Percentiles rank a stretch among this genome's conserved stretches.
phyloP scores from a whole-genome alignment of 2,329 filamentous ascomycete species.

The Penicillium sp. region DNA sequence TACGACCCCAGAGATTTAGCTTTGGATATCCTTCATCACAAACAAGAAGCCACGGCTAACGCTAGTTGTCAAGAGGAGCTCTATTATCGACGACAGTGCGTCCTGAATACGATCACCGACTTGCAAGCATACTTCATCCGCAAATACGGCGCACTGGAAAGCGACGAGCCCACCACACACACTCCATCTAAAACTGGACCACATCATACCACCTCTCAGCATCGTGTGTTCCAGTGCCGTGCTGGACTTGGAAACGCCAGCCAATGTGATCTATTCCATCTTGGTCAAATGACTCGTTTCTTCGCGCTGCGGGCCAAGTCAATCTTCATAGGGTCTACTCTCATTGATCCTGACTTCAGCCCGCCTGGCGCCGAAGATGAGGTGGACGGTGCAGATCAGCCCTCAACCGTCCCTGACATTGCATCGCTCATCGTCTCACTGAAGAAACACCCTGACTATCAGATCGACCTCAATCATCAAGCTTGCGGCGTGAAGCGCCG shows the following conservation, averaged over 20 bases:
- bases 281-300: slow-evolving; percentile 48
- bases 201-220: slow-evolving; percentile 21
- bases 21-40: background rate
- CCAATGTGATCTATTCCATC: slow-evolving; percentile 47
- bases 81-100: slow-evolving; percentile 42
- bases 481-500: slow-evolving; percentile 46
- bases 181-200: slow-evolving; percentile 12
- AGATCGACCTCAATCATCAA: slow-evolving; percentile 44
- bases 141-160: slow-evolving; percentile 41
- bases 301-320: slow-evolving; percentile 45
- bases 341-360: slow-evolving; percentile 38
- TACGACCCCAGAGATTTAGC: slow-evolving; percentile 14
- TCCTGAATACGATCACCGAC: slow-evolving; percentile 46
- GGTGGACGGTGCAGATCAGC: background rate
- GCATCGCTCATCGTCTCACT: slow-evolving; percentile 38
- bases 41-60: background rate
- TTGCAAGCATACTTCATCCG: slow-evolving; percentile 46
- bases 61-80: slow-evolving; percentile 40
- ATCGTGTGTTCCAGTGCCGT: slow-evolving; percentile 42
- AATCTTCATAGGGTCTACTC: slow-evolving; percentile 43
- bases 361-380: slow-evolving; percentile 18
- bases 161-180: slow-evolving; percentile 20
- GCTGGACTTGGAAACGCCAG: slow-evolving; percentile 44
- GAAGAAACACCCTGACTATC: slow-evolving; percentile 45
- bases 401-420: slow-evolving; percentile 29